A percentile compares a stretch with the other conserved stretches of the same genome.
Evolutionary conservation across 768 basidiomycete species (phyloP).

Genomic region (Collybia sp.): DNA sequence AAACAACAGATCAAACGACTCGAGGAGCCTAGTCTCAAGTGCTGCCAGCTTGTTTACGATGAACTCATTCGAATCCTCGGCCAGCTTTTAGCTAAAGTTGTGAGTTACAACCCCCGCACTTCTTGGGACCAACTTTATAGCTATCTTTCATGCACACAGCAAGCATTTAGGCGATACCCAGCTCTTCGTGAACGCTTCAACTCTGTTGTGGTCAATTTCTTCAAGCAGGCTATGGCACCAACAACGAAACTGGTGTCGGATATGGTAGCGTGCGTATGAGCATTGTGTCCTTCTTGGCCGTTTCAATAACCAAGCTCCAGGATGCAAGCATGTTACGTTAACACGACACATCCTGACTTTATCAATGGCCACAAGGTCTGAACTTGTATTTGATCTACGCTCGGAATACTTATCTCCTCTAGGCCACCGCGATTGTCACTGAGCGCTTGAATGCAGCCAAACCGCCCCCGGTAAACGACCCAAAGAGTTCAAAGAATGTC

Average conservation of each 20-base stretch:
- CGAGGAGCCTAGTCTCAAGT: conserved; percentile 91
- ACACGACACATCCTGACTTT: conserved; percentile 99
- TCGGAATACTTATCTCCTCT: conserved; percentile 5
- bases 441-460: conserved; percentile 84
- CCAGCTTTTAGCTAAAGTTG: conserved; percentile 86
- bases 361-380: conserved; percentile 86
- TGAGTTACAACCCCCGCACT: conserved; percentile 30
- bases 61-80: conserved; percentile 95
- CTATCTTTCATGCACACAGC: conserved; percentile 38
- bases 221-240: conserved; percentile 90
- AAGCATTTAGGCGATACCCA: conserved; percentile 95
- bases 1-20: conserved; percentile 98
- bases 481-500: conserved; percentile 59
- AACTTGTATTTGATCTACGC: background rate
- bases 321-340: conserved; percentile 99
- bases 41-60: conserved; percentile 94
- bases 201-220: conserved; percentile 92
- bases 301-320: conserved; percentile 27
- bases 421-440: conserved; percentile 87
- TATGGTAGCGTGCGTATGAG: conserved; percentile 64
- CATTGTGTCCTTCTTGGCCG: conserved; percentile 1
- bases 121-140: conserved; percentile 1
- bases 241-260: conserved; percentile 94
- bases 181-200: conserved; percentile 97
- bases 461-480: conserved; percentile 51